Evolutionary conservation across 345 rosid species (phyloP).

Genomic region (Eucalyptus brandiana): DNA sequence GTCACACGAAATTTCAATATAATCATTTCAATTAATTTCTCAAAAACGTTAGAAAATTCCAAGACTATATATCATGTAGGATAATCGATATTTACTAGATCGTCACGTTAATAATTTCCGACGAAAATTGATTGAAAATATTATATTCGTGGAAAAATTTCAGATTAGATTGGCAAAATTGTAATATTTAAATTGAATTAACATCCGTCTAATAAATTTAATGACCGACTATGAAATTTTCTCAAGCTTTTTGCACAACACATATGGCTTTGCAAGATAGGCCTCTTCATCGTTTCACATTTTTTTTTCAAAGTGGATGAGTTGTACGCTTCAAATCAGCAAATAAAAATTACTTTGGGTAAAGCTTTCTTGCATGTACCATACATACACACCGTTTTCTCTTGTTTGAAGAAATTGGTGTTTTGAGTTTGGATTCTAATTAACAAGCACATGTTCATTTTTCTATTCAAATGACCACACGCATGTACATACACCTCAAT

Average conservation of each 20-base stretch:
- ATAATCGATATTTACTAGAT: fast-evolving
- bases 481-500: not conserved
- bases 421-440: not conserved
- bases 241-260: not conserved
- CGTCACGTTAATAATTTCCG: fast-evolving
- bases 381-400: not conserved
- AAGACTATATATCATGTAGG: fast-evolving
- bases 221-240: fast-evolving
- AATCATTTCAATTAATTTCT: too few species aligned
- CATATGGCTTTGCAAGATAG: not conserved
- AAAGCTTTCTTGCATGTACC: not conserved
- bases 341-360: too few species aligned
- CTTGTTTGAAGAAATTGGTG: not conserved
- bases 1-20: fast-evolving
- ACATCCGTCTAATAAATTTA: fast-evolving
- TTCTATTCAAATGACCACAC: not conserved
- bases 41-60: fast-evolving
- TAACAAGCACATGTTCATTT: not conserved
- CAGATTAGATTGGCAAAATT: too few species aligned
- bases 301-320: too few species aligned
- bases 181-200: too few species aligned
- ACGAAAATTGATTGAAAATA: fast-evolving
- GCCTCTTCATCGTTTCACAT: not conserved
- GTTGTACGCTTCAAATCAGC: not conserved
- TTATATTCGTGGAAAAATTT: too few species aligned